Conservation (phyloP, 1,284 basidiomycete genomes). For the Melampsora larici-populina region DNA sequence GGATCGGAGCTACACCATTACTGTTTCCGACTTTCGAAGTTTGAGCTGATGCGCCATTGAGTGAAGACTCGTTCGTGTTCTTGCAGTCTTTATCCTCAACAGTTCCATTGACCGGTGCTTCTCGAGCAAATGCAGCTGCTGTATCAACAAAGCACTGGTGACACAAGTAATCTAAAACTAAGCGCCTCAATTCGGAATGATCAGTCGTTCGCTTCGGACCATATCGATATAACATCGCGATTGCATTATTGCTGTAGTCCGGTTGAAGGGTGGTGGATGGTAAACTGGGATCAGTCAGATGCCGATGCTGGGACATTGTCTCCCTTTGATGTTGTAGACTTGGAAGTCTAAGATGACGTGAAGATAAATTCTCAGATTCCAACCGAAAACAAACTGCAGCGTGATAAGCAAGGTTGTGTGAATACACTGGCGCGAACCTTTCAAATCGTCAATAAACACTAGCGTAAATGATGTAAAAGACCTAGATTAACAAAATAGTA, state of each 20-base stretch:
- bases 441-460: no score
- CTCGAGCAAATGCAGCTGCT: slow-evolving; percentile 67
- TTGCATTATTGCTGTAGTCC: slow-evolving; percentile 2
- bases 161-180: slow-evolving; percentile 75
- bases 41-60: neutral
- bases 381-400: no score
- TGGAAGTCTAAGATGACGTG: no score
- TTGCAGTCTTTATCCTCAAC: neutral
- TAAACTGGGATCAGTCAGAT: slow-evolving; percentile 35
- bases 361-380: no score
- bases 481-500: no score
- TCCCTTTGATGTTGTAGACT: no score
- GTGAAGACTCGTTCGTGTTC: neutral
- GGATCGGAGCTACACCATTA: neutral
- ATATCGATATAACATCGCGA: slow-evolving; percentile 20
- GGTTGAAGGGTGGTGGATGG: slow-evolving; percentile 21
- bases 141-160: slow-evolving; percentile 70
- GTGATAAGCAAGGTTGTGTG: no score
- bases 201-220: slow-evolving; percentile 23
- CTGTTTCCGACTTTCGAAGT: neutral
- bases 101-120: slow-evolving; percentile 50
- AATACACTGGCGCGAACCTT: no score
- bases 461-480: no score
- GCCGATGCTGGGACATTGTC: slow-evolving; percentile 3
- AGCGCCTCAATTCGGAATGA: slow-evolving; percentile 55